Base-by-base conservation (phyloP, 2,329 filamentous ascomycete genomes). In the Botrytis cinerea region DNA sequence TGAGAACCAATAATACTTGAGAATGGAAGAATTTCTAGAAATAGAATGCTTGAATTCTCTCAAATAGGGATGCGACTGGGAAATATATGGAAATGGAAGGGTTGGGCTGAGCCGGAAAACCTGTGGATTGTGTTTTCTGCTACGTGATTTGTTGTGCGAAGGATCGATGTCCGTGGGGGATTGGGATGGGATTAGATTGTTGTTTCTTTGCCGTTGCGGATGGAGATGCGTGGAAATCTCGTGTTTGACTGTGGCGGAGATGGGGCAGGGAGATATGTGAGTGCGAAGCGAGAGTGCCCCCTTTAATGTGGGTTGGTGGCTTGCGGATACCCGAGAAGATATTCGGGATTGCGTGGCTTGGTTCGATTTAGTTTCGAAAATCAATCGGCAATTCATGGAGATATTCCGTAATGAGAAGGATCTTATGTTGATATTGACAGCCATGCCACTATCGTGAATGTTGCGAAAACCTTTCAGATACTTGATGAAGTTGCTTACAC, bases 251-350 rank as follows among this genome's bases (percentile, higher is more conserved):
- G 46, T 51, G 46, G 64, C 25, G 64, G 20, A 68, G 46, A 38
- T 8, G 48, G 5, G 8, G 54, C 2, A n/a, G 9, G n/a, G 46
- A 38, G 22, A 40, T 8, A 57, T 57, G 51, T 9, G n/a, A 25
- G 46, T 32, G 10, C 48, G 64, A 68, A 68, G 64, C 64, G 64
- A 68, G 43, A 25, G 35, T 40, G 25, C 46, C 64, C 64, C 63
- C 22, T 57, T 32, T 28, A 9, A 7, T 14, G 46, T 22, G 22
- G 46, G 2, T 54, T 2, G 18, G 40, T 45, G 25, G 8, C 12
- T 63, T 32, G n/a, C 22, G 25, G 61, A 22, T 2, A 63, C 9
- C 25, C 10, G 25, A 45, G 61, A 43, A 7, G 10, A 63, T 45
- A 4, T n/a, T 28, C 54, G 14, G 12, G 18, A 10, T n/a, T 5